Evolutionary conservation across 208 protist species (phyloP), one percentile per base, ranked within the genome.

Genomic region (Balamuthia mandrillaris): DNA sequence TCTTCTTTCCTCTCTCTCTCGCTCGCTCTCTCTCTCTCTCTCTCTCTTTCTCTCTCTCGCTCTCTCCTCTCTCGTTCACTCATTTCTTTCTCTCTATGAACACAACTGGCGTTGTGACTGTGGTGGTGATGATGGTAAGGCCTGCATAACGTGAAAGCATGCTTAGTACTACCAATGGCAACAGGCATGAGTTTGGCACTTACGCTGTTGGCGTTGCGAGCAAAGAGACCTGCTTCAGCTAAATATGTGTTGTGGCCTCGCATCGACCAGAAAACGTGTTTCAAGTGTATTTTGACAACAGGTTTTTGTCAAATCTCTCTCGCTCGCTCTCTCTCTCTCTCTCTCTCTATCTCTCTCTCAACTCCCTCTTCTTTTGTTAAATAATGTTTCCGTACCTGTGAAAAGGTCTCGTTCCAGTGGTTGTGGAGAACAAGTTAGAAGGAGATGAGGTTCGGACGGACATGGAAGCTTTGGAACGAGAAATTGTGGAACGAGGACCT

Each of bases 251-350:
- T 99, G 21, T 98, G 96, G 95, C 90, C 95, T 0, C 92, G 98
- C 39, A 96, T 99, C 29, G 98, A 99, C 88, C 97, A 99, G 86
- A 99, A 99, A 87, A 97, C 97, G 35, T 97, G 95, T 33, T 90
- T 99, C 27, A 99, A 99, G 92, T 96, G 95, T 47, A 98, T 99
- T 45, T 86, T 94, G 1, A 90, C 94, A 4, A 95, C 95, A 29
- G 95, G 75, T 83, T 21, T 0, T 4, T 4, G 7, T 27, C 70
- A 16, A 74, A 35, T 27, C 21, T 49, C 31, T 45, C 10, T 24
- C 1, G 66, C 35, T 33, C 14, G 31, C 60, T 68, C 60, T 45
- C 12, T 68, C n/a, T 9, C 12, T 29, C 0, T 18, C 27, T 10
- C 63, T 24, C 63, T 14, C n/a, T n/a, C n/a, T n/a, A n/a, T n/a